A percentile compares a stretch with the other conserved stretches of the same genome.
phyloP scores from a whole-genome alignment of 257 asterid genomes.

The Verbena officinalis region DNA sequence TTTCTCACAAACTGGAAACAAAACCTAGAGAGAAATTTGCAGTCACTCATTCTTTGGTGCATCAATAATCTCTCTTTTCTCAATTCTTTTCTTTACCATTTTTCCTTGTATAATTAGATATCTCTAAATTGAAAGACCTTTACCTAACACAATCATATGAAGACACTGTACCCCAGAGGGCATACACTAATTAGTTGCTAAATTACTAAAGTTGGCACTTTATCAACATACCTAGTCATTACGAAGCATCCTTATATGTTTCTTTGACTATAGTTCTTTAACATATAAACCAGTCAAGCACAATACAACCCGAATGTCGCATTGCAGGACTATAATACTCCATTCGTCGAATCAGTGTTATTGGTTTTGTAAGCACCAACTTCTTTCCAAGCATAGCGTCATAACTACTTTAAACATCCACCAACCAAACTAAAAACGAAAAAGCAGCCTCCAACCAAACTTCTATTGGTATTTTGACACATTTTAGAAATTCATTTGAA shows the following conservation, averaged over 20 bases:
- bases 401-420: not conserved
- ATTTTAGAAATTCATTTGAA: too few relatives aligned
- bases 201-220: not conserved
- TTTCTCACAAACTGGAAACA: too few relatives aligned
- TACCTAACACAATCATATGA: not conserved
- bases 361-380: not conserved
- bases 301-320: not conserved
- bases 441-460: too few relatives aligned
- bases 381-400: slow-evolving; percentile 13
- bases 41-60: too few relatives aligned
- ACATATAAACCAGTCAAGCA: not conserved
- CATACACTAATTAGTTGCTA: slow-evolving; percentile 3
- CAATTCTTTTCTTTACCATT: too few relatives aligned
- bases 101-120: too few relatives aligned
- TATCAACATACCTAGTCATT: not conserved
- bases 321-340: slow-evolving; percentile 3
- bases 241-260: not conserved
- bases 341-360: not conserved
- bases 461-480: too few relatives aligned
- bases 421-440: too few relatives aligned
- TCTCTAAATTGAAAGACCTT: not conserved
- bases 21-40: too few relatives aligned
- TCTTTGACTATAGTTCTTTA: not conserved
- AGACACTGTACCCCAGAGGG: not conserved
- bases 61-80: too few relatives aligned